Percentiles rank a stretch among this genome's conserved stretches.
phyloP scores from a whole-genome alignment of 176 grass and related monocot genomes.

The Calamus simplicifolius region DNA sequence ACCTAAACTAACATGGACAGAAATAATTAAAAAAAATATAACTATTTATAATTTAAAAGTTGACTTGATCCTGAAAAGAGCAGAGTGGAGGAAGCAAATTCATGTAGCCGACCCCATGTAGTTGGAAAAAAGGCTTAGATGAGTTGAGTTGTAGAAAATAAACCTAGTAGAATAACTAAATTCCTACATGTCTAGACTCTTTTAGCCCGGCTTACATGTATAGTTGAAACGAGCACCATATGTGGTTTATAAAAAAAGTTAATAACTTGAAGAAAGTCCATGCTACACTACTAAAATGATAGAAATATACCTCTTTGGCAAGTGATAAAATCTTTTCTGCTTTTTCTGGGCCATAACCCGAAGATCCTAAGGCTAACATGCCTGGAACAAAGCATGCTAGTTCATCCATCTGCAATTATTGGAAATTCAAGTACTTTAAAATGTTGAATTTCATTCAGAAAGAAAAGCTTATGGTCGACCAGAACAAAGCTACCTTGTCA shows the following conservation, averaged over 20 bases:
- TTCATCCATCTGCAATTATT: conserved; percentile 84
- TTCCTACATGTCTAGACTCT: no score
- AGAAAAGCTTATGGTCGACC: conserved; percentile 17
- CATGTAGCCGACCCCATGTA: no score
- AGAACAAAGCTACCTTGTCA: conserved; percentile 61
- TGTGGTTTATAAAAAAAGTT: neutral
- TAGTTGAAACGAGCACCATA: no score
- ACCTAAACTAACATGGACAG: no score
- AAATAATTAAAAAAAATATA: no score
- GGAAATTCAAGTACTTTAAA: conserved; percentile 29
- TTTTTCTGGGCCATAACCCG: conserved; percentile 87
- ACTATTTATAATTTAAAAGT: no score
- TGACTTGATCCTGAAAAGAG: no score
- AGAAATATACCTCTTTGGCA: conserved; percentile 73
- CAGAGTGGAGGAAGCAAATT: no score
- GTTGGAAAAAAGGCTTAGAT: no score
- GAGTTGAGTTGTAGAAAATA: no score
- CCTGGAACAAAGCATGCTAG: conserved; percentile 98
- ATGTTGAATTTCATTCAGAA: conserved; percentile 16
- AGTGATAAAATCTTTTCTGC: conserved; percentile 77
- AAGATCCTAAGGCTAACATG: conserved; percentile 91
- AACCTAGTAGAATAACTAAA: no score
- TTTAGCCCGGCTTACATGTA: no score
- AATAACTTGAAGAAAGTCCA: neutral
- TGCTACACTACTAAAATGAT: conserved; percentile 1